Evolutionary conservation across 352 stramenopile genomes (phyloP).

Genomic region (Globisporangium irregulare): DNA sequence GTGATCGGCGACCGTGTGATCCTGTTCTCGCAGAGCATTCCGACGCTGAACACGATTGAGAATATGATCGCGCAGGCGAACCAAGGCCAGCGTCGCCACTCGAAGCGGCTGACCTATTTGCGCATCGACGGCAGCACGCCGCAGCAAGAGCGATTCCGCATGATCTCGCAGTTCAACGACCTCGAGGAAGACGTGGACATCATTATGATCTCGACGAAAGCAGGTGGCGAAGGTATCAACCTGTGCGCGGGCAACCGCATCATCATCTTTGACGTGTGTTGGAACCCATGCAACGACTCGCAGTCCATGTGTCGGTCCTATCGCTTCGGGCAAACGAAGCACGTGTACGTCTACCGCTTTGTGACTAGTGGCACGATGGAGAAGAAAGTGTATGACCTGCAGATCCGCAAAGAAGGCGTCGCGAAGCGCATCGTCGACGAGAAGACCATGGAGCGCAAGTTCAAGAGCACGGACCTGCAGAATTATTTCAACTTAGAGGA

Average conservation of each 20-base stretch:
- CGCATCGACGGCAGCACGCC: slow-evolving; percentile 83
- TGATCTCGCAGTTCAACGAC: slow-evolving; percentile 85
- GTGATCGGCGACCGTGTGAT: slow-evolving; percentile 81
- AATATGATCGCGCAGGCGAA: slow-evolving; percentile 70
- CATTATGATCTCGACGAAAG: slow-evolving; percentile 88
- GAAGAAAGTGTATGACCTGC: slow-evolving; percentile 90
- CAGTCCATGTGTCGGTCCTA: slow-evolving; percentile 93
- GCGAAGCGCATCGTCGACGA: slow-evolving; percentile 89
- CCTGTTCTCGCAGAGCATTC: slow-evolving; percentile 89
- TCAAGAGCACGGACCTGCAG: slow-evolving; percentile 71
- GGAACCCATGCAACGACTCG: slow-evolving; percentile 90
- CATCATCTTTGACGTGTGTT: slow-evolving; percentile 91
- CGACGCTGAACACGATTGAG: slow-evolving; percentile 79
- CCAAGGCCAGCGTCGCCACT: slow-evolving; percentile 38
- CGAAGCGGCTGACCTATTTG: slow-evolving; percentile 56
- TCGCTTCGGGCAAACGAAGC: slow-evolving; percentile 89
- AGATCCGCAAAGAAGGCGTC: slow-evolving; percentile 89
- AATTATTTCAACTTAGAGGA: slow-evolving; percentile 87
- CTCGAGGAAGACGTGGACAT: slow-evolving; percentile 74
- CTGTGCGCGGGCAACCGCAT: slow-evolving; percentile 87
- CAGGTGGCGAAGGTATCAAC: slow-evolving; percentile 87
- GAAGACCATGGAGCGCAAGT: slow-evolving; percentile 80
- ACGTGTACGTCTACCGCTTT: slow-evolving; percentile 92
- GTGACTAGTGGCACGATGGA: slow-evolving; percentile 92
- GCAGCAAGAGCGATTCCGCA: slow-evolving; percentile 72